Evolutionary conservation across 257 asterid species (phyloP), one percentile per base, ranked within the genome.

Genomic region (Primulina huaijiensis): DNA sequence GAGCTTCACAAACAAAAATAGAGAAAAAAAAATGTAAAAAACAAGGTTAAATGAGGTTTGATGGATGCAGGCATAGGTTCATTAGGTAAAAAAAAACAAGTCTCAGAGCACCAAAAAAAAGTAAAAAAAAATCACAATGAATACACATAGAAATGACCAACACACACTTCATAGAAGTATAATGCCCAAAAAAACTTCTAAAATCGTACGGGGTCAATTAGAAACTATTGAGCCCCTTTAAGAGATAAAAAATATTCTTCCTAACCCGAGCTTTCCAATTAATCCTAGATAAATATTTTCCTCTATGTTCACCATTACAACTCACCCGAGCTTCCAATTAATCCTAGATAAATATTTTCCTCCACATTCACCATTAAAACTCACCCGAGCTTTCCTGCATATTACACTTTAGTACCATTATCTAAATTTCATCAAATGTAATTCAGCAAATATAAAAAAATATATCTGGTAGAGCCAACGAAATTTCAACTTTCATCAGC

Each of bases 1-100:
- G 40, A 93, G 86, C 97, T 93, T 73, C 72, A 79, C 65, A 65
- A 79, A 35, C 67, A 69, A 77, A 70, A 64, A 69, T 5, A 16
- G 52, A n/a, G 66, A 61, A 67, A 71, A 30, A 30, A 30, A 29
- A 29, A n/a, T n/a, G 0, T 2, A 14, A 37, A 9, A 37, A 37
- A 34, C 38, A 43, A 1, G n/a, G 53, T 43, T 43, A 43, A 43
- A 43, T 3, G n/a, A 43, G n/a, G 12, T 12, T 12, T 43, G 53
- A 43, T 12, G 53, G 53, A 43, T 12, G 55, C 55, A 0, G 19
- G 7, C 55, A 14, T 14, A 43, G 0, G 19, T 43, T 3, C 19
- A 14, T 43, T 12, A 11, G 55, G 55, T 43, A 43, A 14, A 43
- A 23, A 43, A 23, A 43, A 2, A 43, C 19, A 43, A 2, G 55